Percentiles rank a stretch among this genome's conserved stretches.
Evolutionary conservation across 78 protist species (phyloP).

Genomic region (Dictyostelium brefeldianum): DNA sequence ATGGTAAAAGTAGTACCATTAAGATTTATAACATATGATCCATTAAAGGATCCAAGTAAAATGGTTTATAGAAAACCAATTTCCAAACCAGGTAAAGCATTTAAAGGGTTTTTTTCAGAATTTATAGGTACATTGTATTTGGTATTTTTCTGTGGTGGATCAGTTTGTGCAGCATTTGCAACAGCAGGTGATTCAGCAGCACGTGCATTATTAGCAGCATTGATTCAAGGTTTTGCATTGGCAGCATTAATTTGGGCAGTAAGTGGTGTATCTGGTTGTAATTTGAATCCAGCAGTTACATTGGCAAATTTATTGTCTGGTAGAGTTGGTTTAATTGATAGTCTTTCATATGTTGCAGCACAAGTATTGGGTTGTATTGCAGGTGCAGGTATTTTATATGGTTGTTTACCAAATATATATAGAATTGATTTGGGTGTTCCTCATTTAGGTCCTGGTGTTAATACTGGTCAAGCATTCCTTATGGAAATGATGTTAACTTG

Average conservation of each 20-base stretch:
- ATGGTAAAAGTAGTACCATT: conserved; percentile 13
- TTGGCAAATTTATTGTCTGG: conserved; percentile 69
- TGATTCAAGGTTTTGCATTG: conserved; percentile 70
- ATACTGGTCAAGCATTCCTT: conserved; percentile 69
- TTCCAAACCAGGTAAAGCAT: conserved; percentile 1
- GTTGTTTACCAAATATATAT: conserved; percentile 41
- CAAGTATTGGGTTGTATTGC: conserved; percentile 72
- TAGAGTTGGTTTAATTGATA: conserved; percentile 58
- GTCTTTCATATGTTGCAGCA: conserved; percentile 24
- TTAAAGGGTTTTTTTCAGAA: conserved; percentile 59
- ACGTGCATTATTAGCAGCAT: background rate
- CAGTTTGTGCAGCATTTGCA: conserved; percentile 53
- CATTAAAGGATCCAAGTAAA: conserved; percentile 55
- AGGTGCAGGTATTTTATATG: conserved; percentile 65
- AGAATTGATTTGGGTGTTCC: conserved; percentile 20
- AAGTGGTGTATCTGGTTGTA: conserved; percentile 74
- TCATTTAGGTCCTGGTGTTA: conserved; percentile 22
- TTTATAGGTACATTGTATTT: conserved; percentile 56
- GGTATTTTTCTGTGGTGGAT: conserved; percentile 49
- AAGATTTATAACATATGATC: conserved; percentile 71
- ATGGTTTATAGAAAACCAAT: conserved; percentile 39
- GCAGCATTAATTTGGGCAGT: conserved; percentile 60
- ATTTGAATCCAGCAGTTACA: conserved; percentile 69
- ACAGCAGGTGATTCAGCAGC: conserved; percentile 32
- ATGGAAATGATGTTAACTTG: conserved; percentile 51